Percentiles rank a stretch among this genome's conserved stretches.
Conservation (phyloP, 106 monocot species). For the Allium fistulosum region DNA sequence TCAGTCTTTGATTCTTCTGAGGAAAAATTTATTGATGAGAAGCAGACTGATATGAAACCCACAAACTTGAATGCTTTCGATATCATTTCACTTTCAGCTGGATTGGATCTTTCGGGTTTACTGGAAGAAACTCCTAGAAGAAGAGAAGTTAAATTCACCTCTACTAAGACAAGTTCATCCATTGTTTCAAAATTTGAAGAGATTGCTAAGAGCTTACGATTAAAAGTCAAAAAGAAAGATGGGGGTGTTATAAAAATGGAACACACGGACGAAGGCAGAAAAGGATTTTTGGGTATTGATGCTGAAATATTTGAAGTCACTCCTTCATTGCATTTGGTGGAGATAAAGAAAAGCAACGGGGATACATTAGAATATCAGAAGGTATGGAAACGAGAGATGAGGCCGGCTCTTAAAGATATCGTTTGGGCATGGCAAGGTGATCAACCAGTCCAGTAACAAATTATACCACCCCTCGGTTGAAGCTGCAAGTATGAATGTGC, state of each 20-base stretch:
- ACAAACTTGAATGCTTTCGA: slow-evolving; percentile 28
- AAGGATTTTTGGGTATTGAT: slow-evolving; percentile 17
- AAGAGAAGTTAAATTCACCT: slow-evolving; percentile 16
- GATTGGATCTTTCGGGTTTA: slow-evolving; percentile 31
- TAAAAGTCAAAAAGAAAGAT: slow-evolving; percentile 34
- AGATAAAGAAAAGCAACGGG: slow-evolving; percentile 19
- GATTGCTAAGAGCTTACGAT: slow-evolving; percentile 10
- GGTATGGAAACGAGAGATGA: slow-evolving; percentile 18
- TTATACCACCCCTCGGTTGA: background rate
- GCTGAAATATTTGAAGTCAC: slow-evolving; percentile 31
- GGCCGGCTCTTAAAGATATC: slow-evolving; percentile 7
- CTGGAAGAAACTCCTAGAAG: slow-evolving; percentile 9
- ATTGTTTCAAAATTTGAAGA: slow-evolving; percentile 28
- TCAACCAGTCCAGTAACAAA: background rate
- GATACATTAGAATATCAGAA: slow-evolving; percentile 36
- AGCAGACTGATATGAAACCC: slow-evolving; percentile 7
- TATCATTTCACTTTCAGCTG: slow-evolving; percentile 30
- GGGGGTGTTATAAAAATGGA: slow-evolving; percentile 28
- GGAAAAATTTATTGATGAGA: background rate
- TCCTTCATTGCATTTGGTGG: slow-evolving; percentile 24
- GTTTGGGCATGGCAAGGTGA: slow-evolving; percentile 16
- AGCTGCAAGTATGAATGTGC: background rate
- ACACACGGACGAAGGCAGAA: slow-evolving; percentile 8
- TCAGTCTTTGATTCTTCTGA: slow-evolving; percentile 5
- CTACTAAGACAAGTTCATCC: slow-evolving; percentile 5